Evolutionary conservation across 2,329 filamentous ascomycete genomes (phyloP).

Genomic region (Shiraia sp.): DNA sequence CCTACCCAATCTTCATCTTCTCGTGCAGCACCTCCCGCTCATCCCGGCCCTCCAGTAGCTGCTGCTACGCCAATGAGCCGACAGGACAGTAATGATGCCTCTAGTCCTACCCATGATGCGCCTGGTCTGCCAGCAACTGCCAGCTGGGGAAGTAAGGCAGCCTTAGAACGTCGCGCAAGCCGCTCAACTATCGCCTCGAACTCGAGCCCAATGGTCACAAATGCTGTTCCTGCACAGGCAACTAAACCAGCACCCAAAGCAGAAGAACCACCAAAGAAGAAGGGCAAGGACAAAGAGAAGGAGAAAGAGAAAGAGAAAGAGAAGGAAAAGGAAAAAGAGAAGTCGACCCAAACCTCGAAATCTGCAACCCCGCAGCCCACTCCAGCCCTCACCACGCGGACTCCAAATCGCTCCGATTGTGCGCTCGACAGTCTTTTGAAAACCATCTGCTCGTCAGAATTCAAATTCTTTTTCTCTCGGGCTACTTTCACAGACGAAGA

Average conservation of each 20-base stretch:
- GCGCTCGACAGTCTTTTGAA: conserved; percentile 46
- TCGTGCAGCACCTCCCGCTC: conserved; percentile 56
- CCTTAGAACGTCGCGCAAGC: conserved; percentile 71
- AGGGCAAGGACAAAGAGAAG: conserved; percentile 31
- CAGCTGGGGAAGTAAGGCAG: conserved; percentile 82
- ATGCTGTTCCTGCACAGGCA: conserved; percentile 48
- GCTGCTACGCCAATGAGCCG: conserved; percentile 68
- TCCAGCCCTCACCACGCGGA: conserved; percentile 12
- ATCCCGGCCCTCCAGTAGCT: conserved; percentile 55
- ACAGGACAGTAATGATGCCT: conserved; percentile 77
- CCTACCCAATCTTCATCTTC: conserved; percentile 62
- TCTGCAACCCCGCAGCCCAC: conserved; percentile 29
- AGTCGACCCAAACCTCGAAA: conserved; percentile 31
- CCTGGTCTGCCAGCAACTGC: conserved; percentile 92
- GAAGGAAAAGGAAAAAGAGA: conserved; percentile 26
- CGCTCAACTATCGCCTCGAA: conserved; percentile 80
- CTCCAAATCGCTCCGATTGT: conserved; percentile 22
- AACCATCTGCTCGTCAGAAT: conserved; percentile 48
- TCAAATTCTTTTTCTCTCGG: conserved; percentile 59
- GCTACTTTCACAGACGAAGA: conserved; percentile 49
- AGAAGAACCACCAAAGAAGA: conserved; percentile 36
- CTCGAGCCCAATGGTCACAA: conserved; percentile 72
- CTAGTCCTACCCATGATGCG: conserved; percentile 64
- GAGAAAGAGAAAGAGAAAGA: conserved; percentile 22
- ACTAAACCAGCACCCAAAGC: conserved; percentile 29